phyloP scores from a whole-genome alignment of 2,329 filamentous ascomycete genomes.

The Exserohilum rostratum region DNA sequence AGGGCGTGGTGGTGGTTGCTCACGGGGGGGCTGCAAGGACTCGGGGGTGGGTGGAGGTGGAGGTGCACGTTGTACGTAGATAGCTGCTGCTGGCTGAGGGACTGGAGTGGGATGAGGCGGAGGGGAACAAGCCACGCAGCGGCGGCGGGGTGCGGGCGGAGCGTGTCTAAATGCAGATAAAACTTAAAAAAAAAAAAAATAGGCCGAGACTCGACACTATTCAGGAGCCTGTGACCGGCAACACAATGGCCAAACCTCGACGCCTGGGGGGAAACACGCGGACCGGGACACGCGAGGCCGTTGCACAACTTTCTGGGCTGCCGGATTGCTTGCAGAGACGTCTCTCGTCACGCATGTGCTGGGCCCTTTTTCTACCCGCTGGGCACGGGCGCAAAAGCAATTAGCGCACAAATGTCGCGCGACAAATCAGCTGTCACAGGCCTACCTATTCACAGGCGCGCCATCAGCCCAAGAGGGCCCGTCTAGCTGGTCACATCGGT shows the following conservation, averaged over 20 bases:
- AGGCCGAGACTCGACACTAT: slow-evolving; percentile 11
- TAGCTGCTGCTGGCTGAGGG: too few relatives aligned
- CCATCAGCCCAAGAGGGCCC: slow-evolving; percentile 8
- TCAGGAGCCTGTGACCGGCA: neutral
- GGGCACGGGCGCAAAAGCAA: slow-evolving; percentile 17
- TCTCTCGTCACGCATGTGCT: neutral
- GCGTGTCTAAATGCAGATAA: slow-evolving; percentile 4
- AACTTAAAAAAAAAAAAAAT: slow-evolving; percentile 1
- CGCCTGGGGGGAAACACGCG: neutral
- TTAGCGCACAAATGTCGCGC: slow-evolving; percentile 13
- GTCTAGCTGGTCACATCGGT: slow-evolving; percentile 10
- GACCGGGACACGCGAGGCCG: slow-evolving; percentile 1
- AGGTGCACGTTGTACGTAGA: neutral
- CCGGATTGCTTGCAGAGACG: slow-evolving; percentile 3
- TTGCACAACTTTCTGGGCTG: slow-evolving; percentile 9
- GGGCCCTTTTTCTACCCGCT: slow-evolving; percentile 2
- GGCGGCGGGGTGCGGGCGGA: slow-evolving; percentile 7
- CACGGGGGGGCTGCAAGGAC: slow-evolving; percentile 10
- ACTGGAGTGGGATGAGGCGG: slow-evolving; percentile 5
- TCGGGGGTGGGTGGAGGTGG: slow-evolving; percentile 10
- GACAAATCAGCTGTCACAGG: slow-evolving; percentile 13
- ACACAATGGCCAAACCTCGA: neutral
- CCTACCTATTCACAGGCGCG: neutral
- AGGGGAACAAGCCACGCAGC: slow-evolving; percentile 8
- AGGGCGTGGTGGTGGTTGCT: slow-evolving; percentile 15